These are phyloP conservation scores for Nannochloropsis granulata DNA, from an alignment of 108 stramenopile species.

Conservation along the genomic window DNA sequence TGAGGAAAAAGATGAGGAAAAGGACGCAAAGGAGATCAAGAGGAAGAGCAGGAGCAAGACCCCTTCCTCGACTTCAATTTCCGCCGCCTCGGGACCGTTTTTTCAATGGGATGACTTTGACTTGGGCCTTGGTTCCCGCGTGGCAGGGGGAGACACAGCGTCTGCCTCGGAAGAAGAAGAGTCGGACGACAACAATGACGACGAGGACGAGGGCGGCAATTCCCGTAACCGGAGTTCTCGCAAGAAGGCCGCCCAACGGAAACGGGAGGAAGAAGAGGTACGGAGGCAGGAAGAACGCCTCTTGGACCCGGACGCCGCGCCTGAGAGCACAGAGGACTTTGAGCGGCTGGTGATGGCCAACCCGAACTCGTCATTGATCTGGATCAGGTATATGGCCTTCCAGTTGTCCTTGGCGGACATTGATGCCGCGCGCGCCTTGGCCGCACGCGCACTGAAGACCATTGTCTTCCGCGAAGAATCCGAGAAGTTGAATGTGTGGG, in stretches of 20 bases:
- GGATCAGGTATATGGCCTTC: constrained; percentile 95
- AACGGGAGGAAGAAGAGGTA: constrained; percentile 2
- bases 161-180: not conserved
- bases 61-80: too few relatives aligned
- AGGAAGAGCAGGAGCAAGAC: too few relatives aligned
- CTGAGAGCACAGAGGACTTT: constrained; percentile 80
- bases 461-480: constrained; percentile 77
- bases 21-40: too few relatives aligned
- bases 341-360: constrained; percentile 74
- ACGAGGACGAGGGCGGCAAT: not conserved
- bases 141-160: not conserved
- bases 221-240: not conserved
- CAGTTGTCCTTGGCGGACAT: constrained; percentile 77
- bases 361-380: constrained; percentile 71
- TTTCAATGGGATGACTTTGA: not conserved
- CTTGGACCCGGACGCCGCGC: constrained; percentile 67
- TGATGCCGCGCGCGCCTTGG: constrained; percentile 68
- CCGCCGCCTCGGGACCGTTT: not conserved
- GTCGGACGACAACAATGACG: not conserved
- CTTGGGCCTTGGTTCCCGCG: not conserved
- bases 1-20: too few relatives aligned
- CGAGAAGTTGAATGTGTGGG: constrained; percentile 81
- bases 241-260: constrained; percentile 1
- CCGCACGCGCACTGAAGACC: constrained; percentile 64
- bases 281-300: constrained; percentile 46